These are phyloP conservation scores for Neurospora africana DNA, from an alignment of 495 filamentous ascomycete species.

Conservation along the genomic window DNA sequence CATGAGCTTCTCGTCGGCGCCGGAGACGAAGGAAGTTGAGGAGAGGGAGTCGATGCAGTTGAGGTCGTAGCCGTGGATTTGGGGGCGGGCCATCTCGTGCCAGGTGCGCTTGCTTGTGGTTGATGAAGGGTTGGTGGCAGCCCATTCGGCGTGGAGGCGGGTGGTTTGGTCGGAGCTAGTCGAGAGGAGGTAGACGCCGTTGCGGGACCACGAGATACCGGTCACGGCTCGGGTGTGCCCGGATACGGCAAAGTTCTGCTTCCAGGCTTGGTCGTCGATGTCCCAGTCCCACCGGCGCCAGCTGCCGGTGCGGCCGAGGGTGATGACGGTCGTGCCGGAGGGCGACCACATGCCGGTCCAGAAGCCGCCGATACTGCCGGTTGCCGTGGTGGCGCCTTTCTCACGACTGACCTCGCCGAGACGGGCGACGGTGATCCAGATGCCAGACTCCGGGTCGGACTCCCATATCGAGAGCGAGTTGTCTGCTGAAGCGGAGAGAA, in stretches of 20 bases:
- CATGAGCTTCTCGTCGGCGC: conserved; percentile 96
- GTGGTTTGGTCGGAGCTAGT: conserved; percentile 92
- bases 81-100: conserved; percentile 93
- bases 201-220: conserved; percentile 71
- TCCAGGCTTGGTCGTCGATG: conserved; percentile 50
- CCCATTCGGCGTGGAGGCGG: conserved; percentile 83
- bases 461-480: conserved; percentile 92
- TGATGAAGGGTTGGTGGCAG: conserved; percentile 6
- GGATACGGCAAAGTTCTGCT: conserved; percentile 63
- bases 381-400: conserved; percentile 91
- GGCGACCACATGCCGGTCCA: conserved; percentile 95
- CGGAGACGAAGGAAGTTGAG: conserved; percentile 68
- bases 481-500: conserved; percentile 88
- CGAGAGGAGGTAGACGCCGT: conserved; percentile 76
- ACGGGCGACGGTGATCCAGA: conserved; percentile 76
- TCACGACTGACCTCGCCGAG: conserved; percentile 88
- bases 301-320: conserved; percentile 81
- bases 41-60: conserved; percentile 80
- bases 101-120: conserved; percentile 44
- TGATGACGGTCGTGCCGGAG: conserved; percentile 58
- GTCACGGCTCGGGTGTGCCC: conserved; percentile 76
- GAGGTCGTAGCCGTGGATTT: conserved; percentile 96
- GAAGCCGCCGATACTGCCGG: conserved; percentile 89
- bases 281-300: conserved; percentile 71
- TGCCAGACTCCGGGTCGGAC: conserved; percentile 66